These are phyloP conservation scores for Hypoxylon lenormandii DNA, from an alignment of 495 filamentous ascomycete genomes.

Conservation along the genomic window DNA sequence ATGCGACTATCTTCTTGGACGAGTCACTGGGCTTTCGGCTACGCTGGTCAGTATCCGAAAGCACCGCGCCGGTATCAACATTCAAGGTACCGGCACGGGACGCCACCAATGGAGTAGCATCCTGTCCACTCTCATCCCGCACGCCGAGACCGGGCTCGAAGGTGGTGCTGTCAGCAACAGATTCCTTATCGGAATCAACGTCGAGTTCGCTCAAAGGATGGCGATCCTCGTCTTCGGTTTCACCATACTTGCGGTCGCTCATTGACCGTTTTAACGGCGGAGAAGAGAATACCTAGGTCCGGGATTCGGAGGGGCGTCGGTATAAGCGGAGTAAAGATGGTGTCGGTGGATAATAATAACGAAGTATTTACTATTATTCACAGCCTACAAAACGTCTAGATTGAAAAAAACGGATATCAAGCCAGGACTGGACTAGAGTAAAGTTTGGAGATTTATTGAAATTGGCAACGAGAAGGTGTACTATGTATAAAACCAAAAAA, in stretches of 20 bases:
- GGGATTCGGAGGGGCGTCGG: not conserved
- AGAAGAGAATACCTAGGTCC: not conserved
- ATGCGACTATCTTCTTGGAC: slow-evolving; percentile 64
- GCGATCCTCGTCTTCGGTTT: slow-evolving; percentile 30
- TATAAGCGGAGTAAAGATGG: not conserved
- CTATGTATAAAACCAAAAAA: not conserved
- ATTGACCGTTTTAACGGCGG: slow-evolving; percentile 29
- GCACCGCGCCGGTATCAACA: slow-evolving; percentile 27
- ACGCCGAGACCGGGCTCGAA: slow-evolving; percentile 31
- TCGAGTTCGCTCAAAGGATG: slow-evolving; percentile 37
- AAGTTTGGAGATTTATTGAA: slow-evolving; percentile 2
- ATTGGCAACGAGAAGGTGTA: not conserved
- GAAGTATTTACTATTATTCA: slow-evolving; percentile 2
- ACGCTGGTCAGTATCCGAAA: not conserved
- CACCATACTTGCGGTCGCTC: slow-evolving; percentile 29
- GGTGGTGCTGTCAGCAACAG: not conserved
- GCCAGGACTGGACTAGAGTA: not conserved
- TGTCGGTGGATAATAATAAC: too few relatives aligned
- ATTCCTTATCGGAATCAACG: slow-evolving; percentile 39
- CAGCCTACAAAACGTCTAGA: not conserved
- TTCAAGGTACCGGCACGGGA: slow-evolving; percentile 35
- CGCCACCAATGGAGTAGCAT: slow-evolving; percentile 25
- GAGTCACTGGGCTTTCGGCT: slow-evolving; percentile 25
- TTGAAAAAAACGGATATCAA: not conserved
- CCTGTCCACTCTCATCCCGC: slow-evolving; percentile 31